phyloP scores from a whole-genome alignment of 2,329 filamentous ascomycete genomes.

The Diplodia intermedia region DNA sequence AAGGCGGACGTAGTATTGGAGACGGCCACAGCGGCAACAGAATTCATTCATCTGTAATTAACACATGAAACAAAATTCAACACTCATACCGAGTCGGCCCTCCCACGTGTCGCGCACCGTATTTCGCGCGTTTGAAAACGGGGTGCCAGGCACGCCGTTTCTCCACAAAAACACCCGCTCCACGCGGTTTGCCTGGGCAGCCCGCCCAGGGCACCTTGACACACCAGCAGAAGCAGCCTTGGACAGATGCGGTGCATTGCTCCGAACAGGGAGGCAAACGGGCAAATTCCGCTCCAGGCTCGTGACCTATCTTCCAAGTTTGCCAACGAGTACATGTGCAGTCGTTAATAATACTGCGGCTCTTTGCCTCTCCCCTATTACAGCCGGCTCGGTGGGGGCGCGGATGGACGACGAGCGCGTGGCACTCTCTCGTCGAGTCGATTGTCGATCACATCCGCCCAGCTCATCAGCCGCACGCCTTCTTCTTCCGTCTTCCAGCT shows the following conservation, averaged over 20 bases:
- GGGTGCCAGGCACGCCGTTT: not conserved
- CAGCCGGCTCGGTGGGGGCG: not conserved
- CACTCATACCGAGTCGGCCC: not conserved
- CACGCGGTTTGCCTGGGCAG: not conserved
- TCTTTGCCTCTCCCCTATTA: not conserved
- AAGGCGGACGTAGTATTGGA: not conserved
- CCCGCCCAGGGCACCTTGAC: not conserved
- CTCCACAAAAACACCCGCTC: constrained; percentile 4
- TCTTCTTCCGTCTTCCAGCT: not conserved
- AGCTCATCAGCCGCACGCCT: not conserved
- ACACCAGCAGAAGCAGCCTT: constrained; percentile 5
- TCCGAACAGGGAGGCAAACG: not conserved
- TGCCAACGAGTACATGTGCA: not conserved
- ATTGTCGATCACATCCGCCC: not conserved
- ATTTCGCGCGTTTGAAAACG: constrained; percentile 11
- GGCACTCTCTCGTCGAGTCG: not conserved
- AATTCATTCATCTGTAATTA: constrained; percentile 20
- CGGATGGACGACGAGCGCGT: not conserved
- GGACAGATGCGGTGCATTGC: constrained; percentile 12
- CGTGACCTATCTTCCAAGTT: not conserved
- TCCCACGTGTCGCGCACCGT: not conserved
- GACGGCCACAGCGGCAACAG: constrained; percentile 22
- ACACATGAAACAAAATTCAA: constrained; percentile 10
- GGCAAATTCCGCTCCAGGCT: not conserved
- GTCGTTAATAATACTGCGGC: not conserved